Conservation (phyloP, 1,284 basidiomycete species). For the Moesziomyces antarcticus region DNA sequence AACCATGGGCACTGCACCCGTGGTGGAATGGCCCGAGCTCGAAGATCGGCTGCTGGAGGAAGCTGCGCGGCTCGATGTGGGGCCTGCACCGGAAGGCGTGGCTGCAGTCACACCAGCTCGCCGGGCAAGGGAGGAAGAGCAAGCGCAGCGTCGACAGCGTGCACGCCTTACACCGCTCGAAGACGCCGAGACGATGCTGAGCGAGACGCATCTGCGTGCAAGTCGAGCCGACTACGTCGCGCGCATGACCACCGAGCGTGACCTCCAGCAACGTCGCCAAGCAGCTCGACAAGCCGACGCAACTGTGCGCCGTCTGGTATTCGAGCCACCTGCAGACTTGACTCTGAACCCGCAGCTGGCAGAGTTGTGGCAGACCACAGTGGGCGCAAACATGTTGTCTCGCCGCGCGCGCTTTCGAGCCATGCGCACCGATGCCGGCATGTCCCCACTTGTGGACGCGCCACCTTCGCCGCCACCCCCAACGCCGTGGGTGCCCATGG, state of each 20-base stretch:
- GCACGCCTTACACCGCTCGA: constrained; percentile 4
- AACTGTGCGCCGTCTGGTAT: constrained; percentile 7
- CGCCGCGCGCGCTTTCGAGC: constrained; percentile 9
- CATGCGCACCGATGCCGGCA: constrained; percentile 13
- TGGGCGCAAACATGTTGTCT: constrained; percentile 18
- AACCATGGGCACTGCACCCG: constrained; percentile 4
- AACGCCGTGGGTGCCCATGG: constrained; percentile 10
- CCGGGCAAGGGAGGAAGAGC: constrained; percentile 17
- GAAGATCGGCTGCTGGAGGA: constrained; percentile 33
- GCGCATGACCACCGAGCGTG: constrained; percentile 24
- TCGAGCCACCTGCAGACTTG: constrained; percentile 29
- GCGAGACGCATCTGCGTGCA: constrained; percentile 21
- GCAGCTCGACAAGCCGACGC: constrained; percentile 3
- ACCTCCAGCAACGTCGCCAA: background rate
- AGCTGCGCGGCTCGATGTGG: constrained; percentile 28
- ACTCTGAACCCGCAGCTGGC: constrained; percentile 12
- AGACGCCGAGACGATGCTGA: constrained; percentile 20
- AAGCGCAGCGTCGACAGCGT: constrained; percentile 5
- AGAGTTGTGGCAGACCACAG: constrained; percentile 32
- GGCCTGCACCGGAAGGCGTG: constrained; percentile 21
- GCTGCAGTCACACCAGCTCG: constrained; percentile 26
- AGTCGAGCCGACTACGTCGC: constrained; percentile 20
- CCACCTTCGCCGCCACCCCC: constrained; percentile 31
- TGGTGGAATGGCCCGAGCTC: constrained; percentile 39
- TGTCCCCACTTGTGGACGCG: constrained; percentile 3